Evolutionary conservation across 1,284 basidiomycete genomes (phyloP), one percentile per base, ranked within the genome.

Genomic region (Trichosporon inkin): DNA sequence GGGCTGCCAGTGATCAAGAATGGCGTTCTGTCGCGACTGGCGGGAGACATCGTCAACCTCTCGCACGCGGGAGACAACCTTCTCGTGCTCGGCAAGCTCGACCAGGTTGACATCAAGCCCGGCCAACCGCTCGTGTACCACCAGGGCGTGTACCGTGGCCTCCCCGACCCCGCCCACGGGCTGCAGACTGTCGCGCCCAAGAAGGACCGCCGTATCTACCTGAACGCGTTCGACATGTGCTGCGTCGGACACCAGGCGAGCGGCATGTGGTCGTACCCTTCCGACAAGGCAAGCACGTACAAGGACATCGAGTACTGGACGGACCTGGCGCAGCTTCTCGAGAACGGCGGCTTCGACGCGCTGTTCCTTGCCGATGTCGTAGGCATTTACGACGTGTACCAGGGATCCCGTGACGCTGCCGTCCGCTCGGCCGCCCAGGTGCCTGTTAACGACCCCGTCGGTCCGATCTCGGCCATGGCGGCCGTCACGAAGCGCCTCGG

Each of bases 241-340:
- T 61, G 58, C 32, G 56, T 62, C 4, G 63, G 63, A 13, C 65
- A 66, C 55, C 55, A 58, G 39, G 37, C 56, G 3, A 63, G 61
- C 3, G 61, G 60, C 5, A 37, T 68, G 40, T 62, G 61, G 61
- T 17, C 61, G 5, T 44, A 59, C 55, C 61, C 57, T 4, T 2
- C 3, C 5, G 61, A 62, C 58, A 34, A 34, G n/a, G 57, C 61
- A 3, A 38, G 51, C 55, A 62, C 61, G 24, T 62, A 62, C 61
- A 62, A 59, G 44, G 61, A 62, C 24, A 40, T 62, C 37, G 61
- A 62, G 55, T 62, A 62, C 57, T 62, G 61, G 61, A 62, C 55
- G 6, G 35, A 40, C 32, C 40, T 62, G 10, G 61, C 61, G 1
- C 55, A 60, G 44, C 32, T 60, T 10, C 61, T 62, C 17, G 61